Evolutionary conservation across 192 early-diverging fungal species (phyloP).

Genomic region (Coemansia sp.): DNA sequence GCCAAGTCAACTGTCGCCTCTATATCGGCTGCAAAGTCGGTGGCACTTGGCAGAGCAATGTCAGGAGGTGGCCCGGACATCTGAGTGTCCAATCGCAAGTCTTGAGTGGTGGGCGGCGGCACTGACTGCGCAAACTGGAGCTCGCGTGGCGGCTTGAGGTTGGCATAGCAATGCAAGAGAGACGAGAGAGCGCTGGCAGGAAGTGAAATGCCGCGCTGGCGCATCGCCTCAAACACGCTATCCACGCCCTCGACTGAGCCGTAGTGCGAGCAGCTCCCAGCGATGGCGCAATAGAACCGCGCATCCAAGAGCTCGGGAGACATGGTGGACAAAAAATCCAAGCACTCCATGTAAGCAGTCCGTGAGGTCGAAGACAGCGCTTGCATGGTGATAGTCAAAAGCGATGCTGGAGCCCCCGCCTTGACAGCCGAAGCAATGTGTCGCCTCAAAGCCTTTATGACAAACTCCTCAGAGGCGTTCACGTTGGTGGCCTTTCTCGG

Average conservation of each 20-base stretch:
- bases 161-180: slow-evolving; percentile 18
- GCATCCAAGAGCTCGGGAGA: not conserved
- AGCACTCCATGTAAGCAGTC: slow-evolving; percentile 11
- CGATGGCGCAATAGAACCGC: slow-evolving; percentile 26
- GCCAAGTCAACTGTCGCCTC: not conserved
- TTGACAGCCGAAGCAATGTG: slow-evolving; percentile 11
- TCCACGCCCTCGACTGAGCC: slow-evolving; percentile 20
- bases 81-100: not conserved
- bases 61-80: not conserved
- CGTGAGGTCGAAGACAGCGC: slow-evolving; percentile 19
- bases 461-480: not conserved
- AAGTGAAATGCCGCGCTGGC: not conserved
- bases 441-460: slow-evolving; percentile 14
- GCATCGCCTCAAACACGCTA: slow-evolving; percentile 15
- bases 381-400: slow-evolving; percentile 16
- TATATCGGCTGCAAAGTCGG: not conserved
- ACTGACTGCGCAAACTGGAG: not conserved
- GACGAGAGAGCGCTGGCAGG: slow-evolving; percentile 11
- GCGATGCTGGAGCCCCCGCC: not conserved
- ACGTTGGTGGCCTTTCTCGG: not conserved
- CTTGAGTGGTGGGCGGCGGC: not conserved
- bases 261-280: slow-evolving; percentile 20
- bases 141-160: slow-evolving; percentile 4
- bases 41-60: not conserved
- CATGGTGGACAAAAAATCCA: slow-evolving; percentile 17